Percentiles rank a stretch among this genome's conserved stretches.
These are phyloP conservation scores for Favolaschia claudopus DNA, from an alignment of 768 basidiomycete species.

Conservation along the genomic window DNA sequence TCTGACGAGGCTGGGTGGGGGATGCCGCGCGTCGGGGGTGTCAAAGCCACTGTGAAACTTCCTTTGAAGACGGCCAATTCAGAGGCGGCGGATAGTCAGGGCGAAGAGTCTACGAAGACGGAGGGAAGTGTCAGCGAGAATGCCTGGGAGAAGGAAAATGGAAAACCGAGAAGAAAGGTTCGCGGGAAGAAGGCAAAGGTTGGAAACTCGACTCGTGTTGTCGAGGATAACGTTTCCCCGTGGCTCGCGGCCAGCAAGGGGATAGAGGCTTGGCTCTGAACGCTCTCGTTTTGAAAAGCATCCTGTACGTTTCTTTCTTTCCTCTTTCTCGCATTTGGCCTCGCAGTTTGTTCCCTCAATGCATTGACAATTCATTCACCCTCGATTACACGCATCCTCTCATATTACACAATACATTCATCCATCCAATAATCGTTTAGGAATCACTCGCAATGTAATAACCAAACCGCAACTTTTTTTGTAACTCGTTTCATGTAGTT, in stretches of 20 bases:
- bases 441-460: too few species aligned
- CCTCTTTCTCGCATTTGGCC: slow-evolving; percentile 2
- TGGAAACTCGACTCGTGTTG: background rate
- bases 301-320: background rate
- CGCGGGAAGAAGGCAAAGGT: slow-evolving; percentile 15
- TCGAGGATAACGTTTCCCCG: slow-evolving; percentile 15
- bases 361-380: too few species aligned
- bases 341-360: slow-evolving; percentile 17
- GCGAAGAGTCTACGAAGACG: slow-evolving; percentile 13
- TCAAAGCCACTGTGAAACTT: slow-evolving; percentile 18
- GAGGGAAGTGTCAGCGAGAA: slow-evolving; percentile 14
- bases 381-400: too few species aligned
- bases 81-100: slow-evolving; percentile 6
- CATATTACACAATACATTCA: too few species aligned
- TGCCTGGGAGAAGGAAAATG: slow-evolving; percentile 26
- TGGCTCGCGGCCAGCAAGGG: slow-evolving; percentile 24
- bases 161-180: slow-evolving; percentile 21
- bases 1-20: slow-evolving; percentile 13
- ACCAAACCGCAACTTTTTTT: too few species aligned
- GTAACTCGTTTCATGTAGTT: background rate
- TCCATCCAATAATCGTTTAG: too few species aligned
- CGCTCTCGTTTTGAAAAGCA: slow-evolving; percentile 5
- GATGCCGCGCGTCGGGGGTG: background rate
- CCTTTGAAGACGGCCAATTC: slow-evolving; percentile 18
- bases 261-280: slow-evolving; percentile 23